Evolutionary conservation across 2,329 filamentous ascomycete genomes (phyloP), one percentile per base, ranked within the genome.

Genomic region (Shiraia sp.): DNA sequence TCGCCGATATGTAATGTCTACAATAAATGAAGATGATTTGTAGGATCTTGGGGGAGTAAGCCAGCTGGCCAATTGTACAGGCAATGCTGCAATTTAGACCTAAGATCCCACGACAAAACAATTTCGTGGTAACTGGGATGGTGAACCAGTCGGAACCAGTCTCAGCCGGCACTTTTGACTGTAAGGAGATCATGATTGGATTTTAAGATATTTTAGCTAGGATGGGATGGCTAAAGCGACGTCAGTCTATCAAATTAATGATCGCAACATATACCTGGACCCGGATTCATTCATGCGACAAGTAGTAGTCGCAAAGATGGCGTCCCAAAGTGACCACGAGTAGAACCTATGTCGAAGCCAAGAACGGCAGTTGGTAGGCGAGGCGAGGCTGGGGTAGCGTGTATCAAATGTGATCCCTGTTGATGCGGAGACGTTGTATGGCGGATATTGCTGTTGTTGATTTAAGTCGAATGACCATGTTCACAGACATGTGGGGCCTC

Each of bases 81-180:
- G 36, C 26, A 40, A 46, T 45, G 50, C 51, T 56, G 39, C 45
- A 53, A 54, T 59, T 38, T 51, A 42, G 22, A 41, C 33, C 52
- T 47, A 45, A 48, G 40, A 49, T 50, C 49, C 53, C 34, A 42
- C 26, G 49, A 23, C 23, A 36, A 31, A 46, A 32, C 15, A 40
- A 50, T 45, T 40, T 57, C 40, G 44, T 45, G 31, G 34, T 32
- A 42, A 47, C 22, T 46, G 32, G 34, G 43, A 43, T 33, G 24
- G 45, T 47, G 36, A 40, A 42, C 40, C 45, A 49, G 47, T 48
- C 29, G 53, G 45, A 49, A 26, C 38, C 47, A 39, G 53, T 55
- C 61, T 61, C 59, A 62, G 49, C 40, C 55, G n/a, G n/a, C n/a
- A n/a, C n/a, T n/a, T n/a, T n/a, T 49, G 49, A 53, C 53, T 56